Evolutionary conservation across 2,329 filamentous ascomycete genomes (phyloP).

Genomic region (Cladobotryum mycophilum): DNA sequence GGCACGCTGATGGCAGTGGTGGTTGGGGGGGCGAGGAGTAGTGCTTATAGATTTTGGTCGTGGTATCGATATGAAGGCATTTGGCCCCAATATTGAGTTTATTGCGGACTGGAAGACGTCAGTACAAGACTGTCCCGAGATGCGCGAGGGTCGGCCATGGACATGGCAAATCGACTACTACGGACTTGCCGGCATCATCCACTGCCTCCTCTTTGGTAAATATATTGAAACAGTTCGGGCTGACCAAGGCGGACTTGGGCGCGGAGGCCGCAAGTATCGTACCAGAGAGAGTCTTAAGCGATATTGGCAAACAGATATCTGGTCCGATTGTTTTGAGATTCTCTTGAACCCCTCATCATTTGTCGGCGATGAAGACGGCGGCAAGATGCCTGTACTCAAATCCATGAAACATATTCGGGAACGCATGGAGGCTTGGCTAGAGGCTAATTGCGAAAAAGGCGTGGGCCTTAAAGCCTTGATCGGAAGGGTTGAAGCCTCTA

Average conservation of each 20-base stretch:
- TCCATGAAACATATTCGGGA: slow-evolving; percentile 64
- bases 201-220: slow-evolving; percentile 85
- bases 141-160: slow-evolving; percentile 90
- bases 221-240: slow-evolving; percentile 77
- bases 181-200: slow-evolving; percentile 80
- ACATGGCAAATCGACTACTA: slow-evolving; percentile 97
- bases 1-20: slow-evolving; percentile 63
- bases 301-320: slow-evolving; percentile 95
- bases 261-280: slow-evolving; percentile 62
- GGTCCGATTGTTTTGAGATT: slow-evolving; percentile 75
- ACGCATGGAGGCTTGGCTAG: slow-evolving; percentile 79
- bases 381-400: slow-evolving; percentile 65
- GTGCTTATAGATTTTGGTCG: slow-evolving; percentile 92
- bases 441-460: slow-evolving; percentile 75
- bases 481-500: slow-evolving; percentile 52
- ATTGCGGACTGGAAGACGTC: slow-evolving; percentile 92
- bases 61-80: slow-evolving; percentile 86
- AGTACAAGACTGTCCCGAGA: slow-evolving; percentile 86
- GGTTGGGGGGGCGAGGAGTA: slow-evolving; percentile 80
- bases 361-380: slow-evolving; percentile 57
- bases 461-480: slow-evolving; percentile 65
- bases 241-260: slow-evolving; percentile 50
- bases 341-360: slow-evolving; percentile 74
- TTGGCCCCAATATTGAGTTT: slow-evolving; percentile 68
- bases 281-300: slow-evolving; percentile 81